These are phyloP conservation scores for Diaporthe longicolla DNA, from an alignment of 2,329 filamentous ascomycete species.

Conservation along the genomic window DNA sequence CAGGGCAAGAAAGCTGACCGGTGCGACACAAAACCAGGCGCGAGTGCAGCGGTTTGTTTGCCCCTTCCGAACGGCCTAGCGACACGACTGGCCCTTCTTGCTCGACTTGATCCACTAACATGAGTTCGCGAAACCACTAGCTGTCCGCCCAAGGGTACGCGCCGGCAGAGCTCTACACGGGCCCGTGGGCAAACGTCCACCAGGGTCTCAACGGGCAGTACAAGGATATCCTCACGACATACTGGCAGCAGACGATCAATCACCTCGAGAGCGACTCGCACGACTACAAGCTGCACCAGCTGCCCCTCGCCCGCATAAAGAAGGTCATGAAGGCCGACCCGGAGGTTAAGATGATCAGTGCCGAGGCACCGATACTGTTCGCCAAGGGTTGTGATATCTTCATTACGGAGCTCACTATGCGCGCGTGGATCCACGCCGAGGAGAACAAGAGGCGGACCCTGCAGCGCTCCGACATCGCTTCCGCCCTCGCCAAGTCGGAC, in stretches of 20 bases:
- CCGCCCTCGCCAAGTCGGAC: conserved; percentile 94
- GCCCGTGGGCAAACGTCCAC: conserved; percentile 97
- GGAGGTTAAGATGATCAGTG: conserved; percentile 99
- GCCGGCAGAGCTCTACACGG: conserved; percentile 93
- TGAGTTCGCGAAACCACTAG: conserved; percentile 59
- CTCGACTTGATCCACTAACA: conserved; percentile 31
- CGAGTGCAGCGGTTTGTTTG: conserved; percentile 75
- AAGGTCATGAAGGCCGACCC: conserved; percentile 99
- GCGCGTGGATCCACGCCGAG: conserved; percentile 98
- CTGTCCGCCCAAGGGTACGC: conserved; percentile 90
- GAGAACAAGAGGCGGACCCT: conserved; percentile 98
- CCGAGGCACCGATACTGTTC: conserved; percentile 96
- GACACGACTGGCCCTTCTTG: neutral
- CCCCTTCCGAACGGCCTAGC: neutral
- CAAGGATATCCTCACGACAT: conserved; percentile 97
- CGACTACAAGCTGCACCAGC: conserved; percentile 98
- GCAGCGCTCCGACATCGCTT: conserved; percentile 96
- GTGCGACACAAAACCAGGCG: conserved; percentile 62
- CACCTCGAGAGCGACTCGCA: conserved; percentile 95
- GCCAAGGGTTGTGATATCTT: conserved; percentile 99
- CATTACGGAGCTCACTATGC: conserved; percentile 98
- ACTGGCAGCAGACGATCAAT: conserved; percentile 99
- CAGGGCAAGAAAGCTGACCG: conserved; percentile 43
- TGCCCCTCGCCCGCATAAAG: conserved; percentile 98
- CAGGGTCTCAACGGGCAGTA: conserved; percentile 94